Conservation (phyloP, 345 rosid species). For the Melastoma malabathricum region DNA sequence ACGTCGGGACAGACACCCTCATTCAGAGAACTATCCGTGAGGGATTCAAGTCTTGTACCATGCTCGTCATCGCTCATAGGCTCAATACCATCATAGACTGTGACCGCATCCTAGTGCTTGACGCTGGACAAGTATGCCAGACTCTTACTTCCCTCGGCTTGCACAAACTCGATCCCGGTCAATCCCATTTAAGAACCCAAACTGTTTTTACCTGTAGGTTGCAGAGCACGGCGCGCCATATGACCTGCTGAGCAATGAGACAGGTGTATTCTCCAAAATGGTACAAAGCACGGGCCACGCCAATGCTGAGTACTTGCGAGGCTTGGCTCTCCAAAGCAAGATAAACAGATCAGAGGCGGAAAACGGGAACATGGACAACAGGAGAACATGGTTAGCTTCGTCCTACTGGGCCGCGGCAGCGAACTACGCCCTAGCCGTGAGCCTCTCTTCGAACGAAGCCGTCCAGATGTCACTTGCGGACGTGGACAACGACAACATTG, state of each 20-base stretch:
- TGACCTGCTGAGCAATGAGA: constrained; percentile 17
- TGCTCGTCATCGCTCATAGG: constrained; percentile 87
- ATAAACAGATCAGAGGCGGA: constrained; percentile 12
- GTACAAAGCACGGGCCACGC: constrained; percentile 71
- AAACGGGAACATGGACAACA: constrained; percentile 1
- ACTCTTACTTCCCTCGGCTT: too few relatives aligned
- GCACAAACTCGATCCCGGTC: constrained; percentile 4
- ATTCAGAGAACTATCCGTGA: constrained; percentile 82
- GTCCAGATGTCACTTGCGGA: constrained; percentile 40
- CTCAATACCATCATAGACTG: constrained; percentile 76
- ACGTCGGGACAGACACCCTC: constrained; percentile 75
- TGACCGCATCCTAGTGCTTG: constrained; percentile 68
- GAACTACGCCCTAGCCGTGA: constrained; percentile 52
- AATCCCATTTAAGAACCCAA: not conserved
- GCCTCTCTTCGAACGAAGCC: constrained; percentile 61
- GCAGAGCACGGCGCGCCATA: not conserved
- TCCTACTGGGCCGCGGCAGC: constrained; percentile 86
- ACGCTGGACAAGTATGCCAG: constrained; percentile 59
- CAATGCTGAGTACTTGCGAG: constrained; percentile 53
- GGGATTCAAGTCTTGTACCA: constrained; percentile 75
- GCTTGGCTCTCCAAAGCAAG: constrained; percentile 35
- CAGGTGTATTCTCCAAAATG: constrained; percentile 58
- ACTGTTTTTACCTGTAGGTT: not conserved
- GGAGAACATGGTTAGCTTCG: constrained; percentile 40
- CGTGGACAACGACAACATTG: constrained; percentile 41